Percentiles rank a stretch among this genome's conserved stretches.
phyloP scores from a whole-genome alignment of 176 grass and related monocot species.

The Dendrocalamus sinicus region DNA sequence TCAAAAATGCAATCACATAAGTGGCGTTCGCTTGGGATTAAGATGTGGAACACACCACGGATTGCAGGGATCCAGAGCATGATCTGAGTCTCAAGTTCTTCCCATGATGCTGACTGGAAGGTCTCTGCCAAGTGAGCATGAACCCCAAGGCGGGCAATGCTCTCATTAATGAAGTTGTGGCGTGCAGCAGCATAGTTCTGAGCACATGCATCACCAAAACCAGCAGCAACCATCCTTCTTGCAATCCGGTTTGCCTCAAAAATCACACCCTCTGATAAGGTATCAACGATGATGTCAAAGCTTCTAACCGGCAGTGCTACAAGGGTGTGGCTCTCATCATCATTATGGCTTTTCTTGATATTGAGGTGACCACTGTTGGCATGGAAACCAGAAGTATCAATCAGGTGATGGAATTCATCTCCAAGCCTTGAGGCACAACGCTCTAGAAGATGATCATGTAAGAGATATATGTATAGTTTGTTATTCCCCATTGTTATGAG shows the following conservation, averaged over 20 bases:
- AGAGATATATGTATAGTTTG: too few species aligned
- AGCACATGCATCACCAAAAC: conserved; percentile 51
- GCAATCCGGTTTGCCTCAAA: conserved; percentile 56
- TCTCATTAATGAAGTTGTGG: conserved; percentile 49
- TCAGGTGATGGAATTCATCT: conserved; percentile 48
- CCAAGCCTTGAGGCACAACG: conserved; percentile 52
- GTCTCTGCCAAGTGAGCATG: conserved; percentile 32
- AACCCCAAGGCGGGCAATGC: conserved; percentile 47
- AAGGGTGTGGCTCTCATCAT: conserved; percentile 27
- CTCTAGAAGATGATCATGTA: conserved; percentile 49
- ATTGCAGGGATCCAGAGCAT: conserved; percentile 50
- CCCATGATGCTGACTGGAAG: conserved; percentile 41
- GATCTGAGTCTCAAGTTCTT: conserved; percentile 53
- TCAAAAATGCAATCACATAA: conserved; percentile 53
- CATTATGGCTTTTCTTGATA: conserved; percentile 25
- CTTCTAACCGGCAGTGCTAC: conserved; percentile 43
- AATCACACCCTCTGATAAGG: conserved; percentile 41
- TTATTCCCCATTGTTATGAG: too few species aligned
- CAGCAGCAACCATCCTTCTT: conserved; percentile 54
- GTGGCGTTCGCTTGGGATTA: conserved; percentile 54
- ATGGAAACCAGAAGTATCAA: conserved; percentile 34
- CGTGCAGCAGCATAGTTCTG: conserved; percentile 48
- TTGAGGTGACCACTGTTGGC: conserved; percentile 8
- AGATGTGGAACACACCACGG: conserved; percentile 48
- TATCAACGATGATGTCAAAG: conserved; percentile 53